These are phyloP conservation scores for Aspergillus niger DNA, from an alignment of 2,329 filamentous ascomycete species.

Conservation along the genomic window DNA sequence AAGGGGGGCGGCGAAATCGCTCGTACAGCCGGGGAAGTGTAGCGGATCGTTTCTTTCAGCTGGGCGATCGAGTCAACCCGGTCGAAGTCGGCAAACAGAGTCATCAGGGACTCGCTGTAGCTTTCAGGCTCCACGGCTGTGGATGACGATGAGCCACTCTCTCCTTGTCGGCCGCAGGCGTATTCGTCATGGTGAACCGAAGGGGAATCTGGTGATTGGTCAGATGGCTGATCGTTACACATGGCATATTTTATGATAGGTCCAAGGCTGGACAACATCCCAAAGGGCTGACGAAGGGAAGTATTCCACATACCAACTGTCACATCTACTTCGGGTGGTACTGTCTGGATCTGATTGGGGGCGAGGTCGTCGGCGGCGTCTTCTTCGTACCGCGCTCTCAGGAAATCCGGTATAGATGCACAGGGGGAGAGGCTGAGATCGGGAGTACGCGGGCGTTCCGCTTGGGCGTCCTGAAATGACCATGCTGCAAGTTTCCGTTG, in stretches of 20 bases:
- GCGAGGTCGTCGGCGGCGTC: slow-evolving; percentile 18
- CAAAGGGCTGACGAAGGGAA: not conserved
- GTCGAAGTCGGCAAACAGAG: slow-evolving; percentile 33
- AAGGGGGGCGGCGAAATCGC: slow-evolving; percentile 28
- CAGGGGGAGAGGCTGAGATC: slow-evolving; percentile 44
- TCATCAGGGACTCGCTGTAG: slow-evolving; percentile 38
- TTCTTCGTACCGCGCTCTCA: slow-evolving; percentile 26
- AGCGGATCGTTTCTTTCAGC: slow-evolving; percentile 36
- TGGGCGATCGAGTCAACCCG: slow-evolving; percentile 32
- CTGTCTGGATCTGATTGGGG: slow-evolving; percentile 18
- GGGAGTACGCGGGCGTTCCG: slow-evolving; percentile 37
- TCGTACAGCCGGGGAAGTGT: slow-evolving; percentile 35
- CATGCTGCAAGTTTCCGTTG: slow-evolving; percentile 47
- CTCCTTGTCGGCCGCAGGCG: slow-evolving; percentile 27
- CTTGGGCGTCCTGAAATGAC: slow-evolving; percentile 43
- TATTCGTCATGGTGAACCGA: slow-evolving; percentile 28
- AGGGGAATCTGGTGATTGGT: slow-evolving; percentile 22
- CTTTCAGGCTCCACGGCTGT: slow-evolving; percentile 40
- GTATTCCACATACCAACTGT: slow-evolving; percentile 22
- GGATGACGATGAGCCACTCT: slow-evolving; percentile 38
- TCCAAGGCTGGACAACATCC: not conserved
- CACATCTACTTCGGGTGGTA: slow-evolving; percentile 17
- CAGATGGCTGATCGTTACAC: slow-evolving; percentile 10
- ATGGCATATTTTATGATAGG: slow-evolving; percentile 2
- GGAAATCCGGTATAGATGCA: slow-evolving; percentile 30